Conservation (phyloP, 2,329 filamentous ascomycete species). For the Claviceps sp. region DNA sequence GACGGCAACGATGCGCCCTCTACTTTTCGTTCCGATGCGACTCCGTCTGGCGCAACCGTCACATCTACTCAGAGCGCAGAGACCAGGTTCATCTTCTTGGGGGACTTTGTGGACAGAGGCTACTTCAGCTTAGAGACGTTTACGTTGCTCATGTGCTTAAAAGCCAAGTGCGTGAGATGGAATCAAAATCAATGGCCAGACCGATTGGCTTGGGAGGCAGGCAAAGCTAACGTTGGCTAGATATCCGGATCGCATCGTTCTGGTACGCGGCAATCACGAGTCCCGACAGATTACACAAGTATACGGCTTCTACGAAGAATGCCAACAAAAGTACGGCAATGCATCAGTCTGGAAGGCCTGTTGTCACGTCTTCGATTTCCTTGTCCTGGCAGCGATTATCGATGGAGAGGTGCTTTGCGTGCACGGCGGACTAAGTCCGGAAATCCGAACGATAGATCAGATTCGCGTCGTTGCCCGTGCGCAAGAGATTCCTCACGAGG, state of each 20-base stretch:
- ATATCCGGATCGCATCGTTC: conserved; percentile 87
- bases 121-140: conserved; percentile 98
- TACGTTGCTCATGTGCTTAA: conserved; percentile 89
- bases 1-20: conserved; percentile 25
- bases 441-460: conserved; percentile 95
- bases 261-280: conserved; percentile 96
- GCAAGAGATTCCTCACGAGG: conserved; percentile 95
- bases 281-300: conserved; percentile 96
- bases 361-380: conserved; percentile 97
- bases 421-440: conserved; percentile 77
- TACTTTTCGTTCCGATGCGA: conserved; percentile 19
- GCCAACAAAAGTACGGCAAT: conserved; percentile 94
- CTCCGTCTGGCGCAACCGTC: conserved; percentile 18
- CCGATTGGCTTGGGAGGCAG: neutral
- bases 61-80: conserved; percentile 34
- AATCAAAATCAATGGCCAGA: neutral
- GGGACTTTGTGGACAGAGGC: conserved; percentile 93
- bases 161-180: conserved; percentile 41
- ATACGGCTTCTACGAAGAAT: conserved; percentile 98
- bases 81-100: conserved; percentile 48
- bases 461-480: conserved; percentile 97
- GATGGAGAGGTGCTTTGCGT: conserved; percentile 98
- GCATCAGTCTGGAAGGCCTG: conserved; percentile 99
- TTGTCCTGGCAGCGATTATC: conserved; percentile 92
- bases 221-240: conserved; percentile 27